Percentiles rank a stretch among this genome's conserved stretches.
Conservation (phyloP, 176 grass and related monocot genomes). For the Triticum turgidum region DNA sequence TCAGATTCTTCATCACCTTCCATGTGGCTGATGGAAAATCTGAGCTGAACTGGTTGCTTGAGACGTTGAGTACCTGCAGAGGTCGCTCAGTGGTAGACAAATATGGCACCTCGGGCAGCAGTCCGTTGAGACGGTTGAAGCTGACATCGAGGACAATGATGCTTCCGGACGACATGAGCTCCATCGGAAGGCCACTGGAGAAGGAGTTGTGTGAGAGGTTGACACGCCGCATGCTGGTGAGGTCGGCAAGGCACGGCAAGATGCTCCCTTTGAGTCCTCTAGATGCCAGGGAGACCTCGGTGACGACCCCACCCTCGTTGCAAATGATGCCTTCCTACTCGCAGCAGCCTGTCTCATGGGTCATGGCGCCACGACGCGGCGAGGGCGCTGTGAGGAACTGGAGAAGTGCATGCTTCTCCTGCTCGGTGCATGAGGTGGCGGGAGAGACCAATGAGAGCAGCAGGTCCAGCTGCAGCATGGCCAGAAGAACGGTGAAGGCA, state of each 20-base stretch:
- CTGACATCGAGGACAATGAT: not conserved
- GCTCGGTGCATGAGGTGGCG: not conserved
- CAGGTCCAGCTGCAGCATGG: not conserved
- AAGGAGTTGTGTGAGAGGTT: constrained; percentile 26
- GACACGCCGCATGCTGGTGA: not conserved
- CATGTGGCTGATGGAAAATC: too few species aligned
- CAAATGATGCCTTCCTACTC: constrained; percentile 1
- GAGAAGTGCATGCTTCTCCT: not conserved
- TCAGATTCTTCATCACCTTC: too few species aligned
- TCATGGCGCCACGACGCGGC: not conserved
- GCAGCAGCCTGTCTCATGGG: not conserved
- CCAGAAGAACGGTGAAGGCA: not conserved
- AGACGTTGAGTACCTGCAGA: too few species aligned
- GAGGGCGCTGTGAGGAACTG: not conserved
- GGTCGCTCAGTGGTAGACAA: too few species aligned
- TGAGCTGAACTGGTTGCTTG: too few species aligned
- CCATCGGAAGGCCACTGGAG: not conserved
- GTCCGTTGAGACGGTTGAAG: not conserved
- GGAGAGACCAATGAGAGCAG: not conserved
- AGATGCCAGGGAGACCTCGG: not conserved
- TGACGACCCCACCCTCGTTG: not conserved
- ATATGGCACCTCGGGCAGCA: too few species aligned
- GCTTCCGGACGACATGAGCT: not conserved
- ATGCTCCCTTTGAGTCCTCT: not conserved
- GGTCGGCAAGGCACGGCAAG: not conserved